Conservation (phyloP, 805 yeast genomes). For the Candida oleophila region DNA sequence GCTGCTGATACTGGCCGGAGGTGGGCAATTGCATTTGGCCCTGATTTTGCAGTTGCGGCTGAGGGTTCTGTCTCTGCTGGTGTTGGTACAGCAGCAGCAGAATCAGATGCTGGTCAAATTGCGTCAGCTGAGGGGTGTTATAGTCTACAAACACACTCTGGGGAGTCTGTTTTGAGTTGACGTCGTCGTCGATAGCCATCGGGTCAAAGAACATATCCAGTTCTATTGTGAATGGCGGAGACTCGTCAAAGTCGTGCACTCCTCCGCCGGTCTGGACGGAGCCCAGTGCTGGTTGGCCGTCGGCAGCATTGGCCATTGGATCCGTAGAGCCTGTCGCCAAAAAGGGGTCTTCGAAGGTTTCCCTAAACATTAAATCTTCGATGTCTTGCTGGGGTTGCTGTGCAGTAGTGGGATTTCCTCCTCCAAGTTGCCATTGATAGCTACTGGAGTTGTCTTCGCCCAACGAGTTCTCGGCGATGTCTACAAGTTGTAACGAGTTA, state of each 20-base stretch:
- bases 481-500: not conserved
- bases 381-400: not conserved
- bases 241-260: conserved; percentile 32
- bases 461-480: not conserved
- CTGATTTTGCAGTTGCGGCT: conserved; percentile 5
- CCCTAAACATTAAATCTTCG: not conserved
- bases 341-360: conserved; percentile 1
- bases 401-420: not conserved
- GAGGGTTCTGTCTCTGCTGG: conserved; percentile 3
- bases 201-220: conserved; percentile 28
- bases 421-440: not conserved
- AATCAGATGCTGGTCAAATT: conserved; percentile 5
- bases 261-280: not conserved
- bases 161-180: not conserved
- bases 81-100: conserved; percentile 3
- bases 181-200: conserved; percentile 3
- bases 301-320: not conserved
- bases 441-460: not conserved
- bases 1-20: not conserved
- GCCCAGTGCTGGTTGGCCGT: not conserved
- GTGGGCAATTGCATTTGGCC: conserved; percentile 5
- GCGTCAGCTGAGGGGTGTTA: conserved; percentile 2
- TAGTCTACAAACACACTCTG: not conserved
- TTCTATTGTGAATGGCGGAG: conserved; percentile 37
- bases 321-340: not conserved